These are phyloP conservation scores for Byssoonygena ceratinophila DNA, from an alignment of 2,329 filamentous ascomycete species.

Conservation along the genomic window DNA sequence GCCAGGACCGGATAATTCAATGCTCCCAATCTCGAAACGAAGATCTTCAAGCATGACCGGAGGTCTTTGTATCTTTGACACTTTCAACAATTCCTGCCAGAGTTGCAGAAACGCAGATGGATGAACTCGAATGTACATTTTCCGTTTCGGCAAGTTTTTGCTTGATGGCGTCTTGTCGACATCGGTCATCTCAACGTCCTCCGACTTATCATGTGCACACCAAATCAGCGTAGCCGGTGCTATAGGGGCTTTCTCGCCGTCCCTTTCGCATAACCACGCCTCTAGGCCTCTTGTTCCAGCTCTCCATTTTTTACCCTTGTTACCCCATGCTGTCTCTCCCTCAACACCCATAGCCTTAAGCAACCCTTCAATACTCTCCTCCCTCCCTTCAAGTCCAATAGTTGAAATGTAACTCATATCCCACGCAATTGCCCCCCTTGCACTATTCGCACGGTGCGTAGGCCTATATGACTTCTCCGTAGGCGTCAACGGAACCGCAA, in stretches of 20 bases:
- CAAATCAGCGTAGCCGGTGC: constrained; percentile 66
- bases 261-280: constrained; percentile 48
- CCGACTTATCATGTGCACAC: constrained; percentile 43
- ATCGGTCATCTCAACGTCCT: constrained; percentile 32
- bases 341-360: constrained; percentile 55
- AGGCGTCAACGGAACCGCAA: constrained; percentile 72
- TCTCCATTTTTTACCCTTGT: constrained; percentile 61
- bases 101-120: constrained; percentile 61
- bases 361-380: constrained; percentile 53
- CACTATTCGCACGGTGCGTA: constrained; percentile 67
- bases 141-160: constrained; percentile 36
- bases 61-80: constrained; percentile 53
- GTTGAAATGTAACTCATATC: constrained; percentile 92
- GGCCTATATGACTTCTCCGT: constrained; percentile 83
- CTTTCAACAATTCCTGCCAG: constrained; percentile 51
- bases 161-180: constrained; percentile 19
- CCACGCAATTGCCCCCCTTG: constrained; percentile 73
- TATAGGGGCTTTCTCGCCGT: constrained; percentile 48
- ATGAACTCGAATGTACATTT: constrained; percentile 64
- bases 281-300: constrained; percentile 48
- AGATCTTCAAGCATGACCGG: constrained; percentile 54
- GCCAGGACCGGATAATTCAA: constrained; percentile 60
- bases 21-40: constrained; percentile 61
- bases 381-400: constrained; percentile 61
- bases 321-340: constrained; percentile 50